phyloP scores from a whole-genome alignment of 371 early-diverging fungal species.

The Actinomucor elegans region DNA sequence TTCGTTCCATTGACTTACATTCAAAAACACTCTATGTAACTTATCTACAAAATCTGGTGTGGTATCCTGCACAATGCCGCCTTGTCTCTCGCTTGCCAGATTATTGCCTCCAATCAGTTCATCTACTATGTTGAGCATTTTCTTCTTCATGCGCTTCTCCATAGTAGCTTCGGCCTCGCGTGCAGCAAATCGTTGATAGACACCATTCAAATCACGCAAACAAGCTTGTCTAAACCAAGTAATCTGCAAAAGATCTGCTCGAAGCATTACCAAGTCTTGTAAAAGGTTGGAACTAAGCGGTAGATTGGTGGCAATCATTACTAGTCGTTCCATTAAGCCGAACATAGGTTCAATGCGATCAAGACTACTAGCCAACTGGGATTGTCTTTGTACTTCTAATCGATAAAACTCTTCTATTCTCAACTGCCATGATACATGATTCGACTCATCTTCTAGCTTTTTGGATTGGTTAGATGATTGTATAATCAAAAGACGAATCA shows the following conservation, averaged over 20 bases:
- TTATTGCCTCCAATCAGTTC: slow-evolving; percentile 40
- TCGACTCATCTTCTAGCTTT: slow-evolving; percentile 3
- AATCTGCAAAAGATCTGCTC: slow-evolving; percentile 40
- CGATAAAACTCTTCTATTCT: slow-evolving; percentile 37
- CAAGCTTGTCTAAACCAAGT: slow-evolving; percentile 49
- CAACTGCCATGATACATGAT: slow-evolving; percentile 27
- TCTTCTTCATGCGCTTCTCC: slow-evolving; percentile 40
- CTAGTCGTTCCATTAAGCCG: slow-evolving; percentile 34
- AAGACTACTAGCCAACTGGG: slow-evolving; percentile 32
- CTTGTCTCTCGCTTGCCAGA: slow-evolving; percentile 12
- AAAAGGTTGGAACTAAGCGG: slow-evolving; percentile 41
- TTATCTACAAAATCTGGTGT: slow-evolving; percentile 42
- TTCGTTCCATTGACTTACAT: slow-evolving; percentile 62
- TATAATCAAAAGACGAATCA: slow-evolving; percentile 51
- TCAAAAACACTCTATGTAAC: slow-evolving; percentile 49
- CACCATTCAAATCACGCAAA: slow-evolving; percentile 43
- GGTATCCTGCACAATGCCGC: slow-evolving; percentile 18
- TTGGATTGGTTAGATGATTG: slow-evolving; percentile 30
- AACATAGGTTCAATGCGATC: slow-evolving; percentile 44
- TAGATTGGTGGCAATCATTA: slow-evolving; percentile 38
- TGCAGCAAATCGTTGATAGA: slow-evolving; percentile 48
- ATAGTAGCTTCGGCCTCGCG: slow-evolving; percentile 23
- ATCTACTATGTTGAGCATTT: slow-evolving; percentile 45
- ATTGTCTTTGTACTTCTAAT: slow-evolving; percentile 28
- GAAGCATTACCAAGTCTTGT: slow-evolving; percentile 39